These are phyloP conservation scores for Blastomyces emzantsi DNA, from an alignment of 2,329 filamentous ascomycete species.

Conservation along the genomic window DNA sequence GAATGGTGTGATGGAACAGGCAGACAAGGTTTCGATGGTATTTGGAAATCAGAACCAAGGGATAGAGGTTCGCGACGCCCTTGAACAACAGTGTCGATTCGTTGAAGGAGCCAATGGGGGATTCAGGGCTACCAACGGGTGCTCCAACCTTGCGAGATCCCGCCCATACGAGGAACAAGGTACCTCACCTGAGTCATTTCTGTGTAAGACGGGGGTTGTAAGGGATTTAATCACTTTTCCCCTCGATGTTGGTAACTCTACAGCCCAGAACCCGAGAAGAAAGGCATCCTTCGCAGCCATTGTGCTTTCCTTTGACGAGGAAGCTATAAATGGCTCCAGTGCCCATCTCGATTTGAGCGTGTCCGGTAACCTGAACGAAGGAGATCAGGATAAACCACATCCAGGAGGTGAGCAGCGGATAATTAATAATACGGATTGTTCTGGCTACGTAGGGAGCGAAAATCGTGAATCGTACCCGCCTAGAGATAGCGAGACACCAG, in stretches of 20 bases:
- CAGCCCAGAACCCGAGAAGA: background rate
- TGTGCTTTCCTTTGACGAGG: conserved; percentile 7
- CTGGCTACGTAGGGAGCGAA: background rate
- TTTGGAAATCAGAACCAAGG: background rate
- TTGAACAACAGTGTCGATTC: background rate
- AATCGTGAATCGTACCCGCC: background rate
- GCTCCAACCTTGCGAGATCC: background rate
- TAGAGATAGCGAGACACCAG: background rate
- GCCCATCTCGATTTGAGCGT: background rate
- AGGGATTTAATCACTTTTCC: background rate
- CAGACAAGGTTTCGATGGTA: background rate
- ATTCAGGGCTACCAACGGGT: background rate
- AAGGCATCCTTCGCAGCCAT: conserved; percentile 9
- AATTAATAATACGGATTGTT: background rate
- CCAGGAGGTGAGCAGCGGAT: background rate
- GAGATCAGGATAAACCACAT: background rate
- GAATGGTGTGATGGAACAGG: conserved; percentile 1
- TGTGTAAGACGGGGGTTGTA: background rate
- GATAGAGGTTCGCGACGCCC: background rate
- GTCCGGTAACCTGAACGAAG: background rate
- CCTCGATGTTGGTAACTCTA: background rate
- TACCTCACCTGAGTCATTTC: background rate
- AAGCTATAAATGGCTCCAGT: conserved; percentile 8
- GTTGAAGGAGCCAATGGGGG: background rate
- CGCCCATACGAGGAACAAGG: background rate